phyloP scores from a whole-genome alignment of 1,139 yeast species.

The Lodderomyces metapsilosis region DNA sequence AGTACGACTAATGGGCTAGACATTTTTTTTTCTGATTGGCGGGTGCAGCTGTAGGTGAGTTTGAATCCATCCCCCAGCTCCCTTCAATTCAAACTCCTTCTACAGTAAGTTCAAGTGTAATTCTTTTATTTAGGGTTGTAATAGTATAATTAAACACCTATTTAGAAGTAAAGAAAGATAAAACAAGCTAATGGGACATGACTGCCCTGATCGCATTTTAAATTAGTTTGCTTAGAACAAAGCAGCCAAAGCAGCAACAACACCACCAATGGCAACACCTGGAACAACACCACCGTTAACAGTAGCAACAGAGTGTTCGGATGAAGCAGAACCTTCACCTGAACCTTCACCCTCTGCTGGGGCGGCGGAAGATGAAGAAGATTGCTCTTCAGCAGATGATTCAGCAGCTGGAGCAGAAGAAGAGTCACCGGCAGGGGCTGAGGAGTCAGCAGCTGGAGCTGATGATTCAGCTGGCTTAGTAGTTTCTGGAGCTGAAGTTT shows the following conservation, averaged over 20 bases:
- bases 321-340: constrained; percentile 2
- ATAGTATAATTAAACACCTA: constrained; percentile 1
- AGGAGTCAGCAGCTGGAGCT: constrained; percentile 9
- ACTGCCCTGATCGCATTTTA: no score
- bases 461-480: constrained; percentile 4
- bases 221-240: constrained; percentile 11
- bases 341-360: constrained; percentile 5
- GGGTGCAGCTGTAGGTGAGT: no score
- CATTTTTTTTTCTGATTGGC: no score
- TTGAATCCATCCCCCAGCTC: no score
- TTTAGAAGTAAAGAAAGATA: not conserved
- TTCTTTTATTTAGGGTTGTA: not conserved
- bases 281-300: constrained; percentile 10
- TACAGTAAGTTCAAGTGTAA: no score
- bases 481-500: constrained; percentile 10
- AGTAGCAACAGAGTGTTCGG: constrained; percentile 2
- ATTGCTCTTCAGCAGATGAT: constrained; percentile 2
- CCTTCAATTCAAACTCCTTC: no score
- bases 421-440: constrained; percentile 7
- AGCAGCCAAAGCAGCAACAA: constrained; percentile 14
- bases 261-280: constrained; percentile 13
- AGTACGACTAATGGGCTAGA: no score
- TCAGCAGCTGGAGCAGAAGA: constrained; percentile 3
- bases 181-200: no score
- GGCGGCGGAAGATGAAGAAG: constrained; percentile 6